Evolutionary conservation across 2,329 filamentous ascomycete genomes (phyloP).

Genomic region (Talaromyces sp.): DNA sequence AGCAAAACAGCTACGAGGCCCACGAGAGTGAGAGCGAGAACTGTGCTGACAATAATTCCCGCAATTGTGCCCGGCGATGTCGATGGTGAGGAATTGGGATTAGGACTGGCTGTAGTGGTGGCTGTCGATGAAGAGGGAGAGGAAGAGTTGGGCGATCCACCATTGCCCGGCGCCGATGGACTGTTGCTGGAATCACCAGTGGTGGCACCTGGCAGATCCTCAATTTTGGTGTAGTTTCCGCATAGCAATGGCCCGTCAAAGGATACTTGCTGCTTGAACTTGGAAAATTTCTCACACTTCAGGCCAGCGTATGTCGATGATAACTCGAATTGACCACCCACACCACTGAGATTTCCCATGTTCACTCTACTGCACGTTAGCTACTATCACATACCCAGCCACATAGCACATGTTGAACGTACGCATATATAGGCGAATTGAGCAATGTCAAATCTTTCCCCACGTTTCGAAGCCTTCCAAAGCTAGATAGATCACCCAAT

Average conservation of each 20-base stretch:
- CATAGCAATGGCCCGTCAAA: background rate
- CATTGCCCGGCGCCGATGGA: background rate
- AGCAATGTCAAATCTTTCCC: background rate
- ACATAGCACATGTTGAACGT: background rate
- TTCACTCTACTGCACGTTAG: background rate
- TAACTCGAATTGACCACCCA: background rate
- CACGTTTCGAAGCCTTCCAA: background rate
- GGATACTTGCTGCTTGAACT: background rate
- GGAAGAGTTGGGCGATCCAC: background rate
- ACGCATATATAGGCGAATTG: background rate
- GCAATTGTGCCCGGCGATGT: background rate
- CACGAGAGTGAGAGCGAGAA: background rate
- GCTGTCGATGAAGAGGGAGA: background rate
- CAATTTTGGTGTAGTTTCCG: background rate
- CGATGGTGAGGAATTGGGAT: background rate
- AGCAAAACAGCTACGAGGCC: background rate
- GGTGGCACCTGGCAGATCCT: background rate
- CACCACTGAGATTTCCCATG: background rate
- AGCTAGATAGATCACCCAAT: background rate
- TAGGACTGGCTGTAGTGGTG: background rate
- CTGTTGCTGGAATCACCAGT: background rate
- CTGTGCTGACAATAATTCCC: background rate
- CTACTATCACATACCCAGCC: background rate
- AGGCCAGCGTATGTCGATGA: background rate
- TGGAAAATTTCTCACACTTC: background rate